Base-by-base conservation (phyloP, 2,329 filamentous ascomycete species). In the Rutstroemia sp. region DNA sequence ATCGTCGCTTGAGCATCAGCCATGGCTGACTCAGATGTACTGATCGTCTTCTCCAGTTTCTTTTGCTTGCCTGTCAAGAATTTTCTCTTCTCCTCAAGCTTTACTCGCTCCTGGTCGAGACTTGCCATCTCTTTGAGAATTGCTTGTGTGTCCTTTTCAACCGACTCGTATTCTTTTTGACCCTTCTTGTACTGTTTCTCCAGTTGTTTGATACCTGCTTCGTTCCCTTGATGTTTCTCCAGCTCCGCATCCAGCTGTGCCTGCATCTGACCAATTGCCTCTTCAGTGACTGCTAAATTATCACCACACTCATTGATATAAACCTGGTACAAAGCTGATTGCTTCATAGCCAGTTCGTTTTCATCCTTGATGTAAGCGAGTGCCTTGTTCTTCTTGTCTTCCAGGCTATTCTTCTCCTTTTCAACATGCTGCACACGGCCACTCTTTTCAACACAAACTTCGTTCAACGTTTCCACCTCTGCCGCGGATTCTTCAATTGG, bases 21-120 rank as follows among this genome's bases (percentile, higher is more conserved):
- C 0, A 83, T 81, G 5, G 87, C 83, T 57, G 86, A 84, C 61
- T 89, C 88, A 58, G 89, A 89, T 47, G 85, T 87, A 54, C 84
- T 78, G 59, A 94, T 88, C 0, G 87, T 82, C 75, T 96, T 97
- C 63, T 97, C 90, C 14, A 96, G 80, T 74, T 99, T 99, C 76
- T 94, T 96, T 65, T 89, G 86, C 75, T 99, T 99, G 67, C 86
- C 87, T 2, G 81, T 77, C 62, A 99, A 74, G 71, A 97, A 97
- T 70, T 99, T 99, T 70, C 87, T 87, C 77, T 97, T 97, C 72
- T 99, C 95, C 62, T 97, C 92, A 63, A 95, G 92, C 69, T 99
- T 99, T 72, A 99, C 94, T 21, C 86, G 86, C 68, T 97, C 94
- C 69, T 97, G 96, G 68, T 99, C 95, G 60, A 95, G 91, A 68